Conservation (phyloP, 306 rosid species). For the Arachis hypogaea region DNA sequence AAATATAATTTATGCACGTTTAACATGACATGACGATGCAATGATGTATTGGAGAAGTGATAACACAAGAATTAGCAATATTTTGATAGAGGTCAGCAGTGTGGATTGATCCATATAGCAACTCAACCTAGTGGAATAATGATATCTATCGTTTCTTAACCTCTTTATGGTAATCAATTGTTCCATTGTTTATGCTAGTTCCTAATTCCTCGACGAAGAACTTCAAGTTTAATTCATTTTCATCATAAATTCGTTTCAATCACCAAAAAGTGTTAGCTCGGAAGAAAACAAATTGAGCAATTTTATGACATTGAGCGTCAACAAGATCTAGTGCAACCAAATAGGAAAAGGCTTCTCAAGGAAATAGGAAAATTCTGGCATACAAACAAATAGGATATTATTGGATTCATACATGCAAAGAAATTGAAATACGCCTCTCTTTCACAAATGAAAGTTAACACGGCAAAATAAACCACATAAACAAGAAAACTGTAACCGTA, state of each 20-base stretch:
- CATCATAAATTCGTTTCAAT: slow-evolving; percentile 5
- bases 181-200: not conserved
- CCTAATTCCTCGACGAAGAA: not conserved
- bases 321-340: not conserved
- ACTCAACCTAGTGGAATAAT: not conserved
- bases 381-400: not conserved
- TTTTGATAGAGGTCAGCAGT: not conserved
- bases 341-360: not conserved
- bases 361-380: not conserved
- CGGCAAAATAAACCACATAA: not conserved
- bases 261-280: not conserved
- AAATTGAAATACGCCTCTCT: not conserved
- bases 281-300: not conserved
- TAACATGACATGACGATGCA: not conserved
- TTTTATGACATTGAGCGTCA: not conserved
- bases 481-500: not conserved
- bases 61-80: not conserved
- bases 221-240: not conserved
- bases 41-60: not conserved
- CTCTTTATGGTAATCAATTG: not conserved
- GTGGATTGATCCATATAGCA: not conserved
- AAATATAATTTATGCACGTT: not conserved
- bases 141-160: not conserved
- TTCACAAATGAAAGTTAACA: not conserved
- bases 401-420: not conserved